Evolutionary conservation across 768 basidiomycete species (phyloP).

Genomic region (Amanita pallidorosea): DNA sequence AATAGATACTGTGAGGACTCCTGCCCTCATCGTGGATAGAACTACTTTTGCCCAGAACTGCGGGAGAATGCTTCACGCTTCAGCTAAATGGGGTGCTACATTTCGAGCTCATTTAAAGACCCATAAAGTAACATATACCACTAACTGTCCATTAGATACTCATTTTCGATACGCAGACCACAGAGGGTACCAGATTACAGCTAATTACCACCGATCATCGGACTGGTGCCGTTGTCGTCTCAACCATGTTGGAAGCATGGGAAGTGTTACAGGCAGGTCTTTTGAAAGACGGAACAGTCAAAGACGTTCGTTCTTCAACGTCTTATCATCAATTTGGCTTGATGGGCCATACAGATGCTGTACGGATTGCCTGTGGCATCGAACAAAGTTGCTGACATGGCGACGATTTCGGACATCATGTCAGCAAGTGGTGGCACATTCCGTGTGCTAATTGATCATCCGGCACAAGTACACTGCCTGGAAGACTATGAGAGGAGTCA

Average conservation of each 20-base stretch:
- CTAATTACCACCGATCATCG: constrained; percentile 41
- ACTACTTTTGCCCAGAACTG: constrained; percentile 66
- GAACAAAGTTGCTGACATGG: constrained; percentile 67
- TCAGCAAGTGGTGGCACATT: constrained; percentile 44
- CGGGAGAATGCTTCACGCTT: constrained; percentile 56
- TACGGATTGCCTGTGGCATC: constrained; percentile 66
- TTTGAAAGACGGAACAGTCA: constrained; percentile 60
- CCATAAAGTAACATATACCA: constrained; percentile 46
- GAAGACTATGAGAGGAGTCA: constrained; percentile 45
- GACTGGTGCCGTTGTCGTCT: constrained; percentile 61
- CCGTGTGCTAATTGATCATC: constrained; percentile 66
- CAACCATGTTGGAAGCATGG: constrained; percentile 81
- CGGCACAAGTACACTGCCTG: constrained; percentile 56
- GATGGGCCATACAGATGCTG: constrained; percentile 42
- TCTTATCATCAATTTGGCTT: background rate
- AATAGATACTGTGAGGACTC: constrained; percentile 54
- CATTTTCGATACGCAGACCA: constrained; percentile 34
- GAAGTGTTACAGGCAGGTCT: constrained; percentile 56
- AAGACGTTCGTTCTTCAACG: constrained; percentile 47
- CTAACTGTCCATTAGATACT: background rate
- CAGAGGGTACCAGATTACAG: constrained; percentile 66
- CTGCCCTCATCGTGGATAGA: constrained; percentile 71
- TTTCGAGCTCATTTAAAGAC: constrained; percentile 85
- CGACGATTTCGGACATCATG: constrained; percentile 45
- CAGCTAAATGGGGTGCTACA: constrained; percentile 52